Percentiles rank a stretch among this genome's conserved stretches.
These are phyloP conservation scores for Aureobasidium sp. DNA, from an alignment of 2,329 filamentous ascomycete species.

Conservation along the genomic window DNA sequence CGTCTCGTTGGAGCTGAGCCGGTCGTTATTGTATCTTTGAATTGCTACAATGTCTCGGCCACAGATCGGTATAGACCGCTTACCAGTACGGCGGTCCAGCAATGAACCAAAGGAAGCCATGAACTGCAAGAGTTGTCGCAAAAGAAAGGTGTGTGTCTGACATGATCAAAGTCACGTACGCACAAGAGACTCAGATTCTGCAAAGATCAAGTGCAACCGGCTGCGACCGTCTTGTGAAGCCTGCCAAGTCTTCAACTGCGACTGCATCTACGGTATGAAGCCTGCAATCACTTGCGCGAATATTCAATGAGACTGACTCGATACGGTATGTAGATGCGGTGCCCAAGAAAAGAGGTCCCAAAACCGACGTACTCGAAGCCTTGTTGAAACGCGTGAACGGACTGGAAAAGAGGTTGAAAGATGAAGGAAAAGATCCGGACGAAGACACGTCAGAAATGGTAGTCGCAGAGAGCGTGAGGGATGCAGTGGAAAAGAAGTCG, in stretches of 20 bases:
- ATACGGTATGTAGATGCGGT: constrained; percentile 58
- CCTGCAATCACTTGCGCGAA: background rate
- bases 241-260: constrained; percentile 80
- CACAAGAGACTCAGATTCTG: constrained; percentile 9
- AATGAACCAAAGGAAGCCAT: constrained; percentile 80
- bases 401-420: constrained; percentile 67
- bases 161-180: background rate
- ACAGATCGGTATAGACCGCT: constrained; percentile 71
- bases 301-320: background rate
- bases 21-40: constrained; percentile 6
- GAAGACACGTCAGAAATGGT: background rate
- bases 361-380: constrained; percentile 81
- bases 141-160: constrained; percentile 68
- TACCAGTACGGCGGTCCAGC: constrained; percentile 61
- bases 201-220: constrained; percentile 84
- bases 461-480: background rate
- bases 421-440: constrained; percentile 30
- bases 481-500: constrained; percentile 10
- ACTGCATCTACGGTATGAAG: constrained; percentile 72
- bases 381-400: constrained; percentile 78
- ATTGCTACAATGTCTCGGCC: constrained; percentile 55
- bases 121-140: constrained; percentile 93
- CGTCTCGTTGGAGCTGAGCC: constrained; percentile 7
- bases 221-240: constrained; percentile 78
- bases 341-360: constrained; percentile 82